Evolutionary conservation across 2,329 filamentous ascomycete genomes (phyloP).

Genomic region (Diaporthe vaccinii): DNA sequence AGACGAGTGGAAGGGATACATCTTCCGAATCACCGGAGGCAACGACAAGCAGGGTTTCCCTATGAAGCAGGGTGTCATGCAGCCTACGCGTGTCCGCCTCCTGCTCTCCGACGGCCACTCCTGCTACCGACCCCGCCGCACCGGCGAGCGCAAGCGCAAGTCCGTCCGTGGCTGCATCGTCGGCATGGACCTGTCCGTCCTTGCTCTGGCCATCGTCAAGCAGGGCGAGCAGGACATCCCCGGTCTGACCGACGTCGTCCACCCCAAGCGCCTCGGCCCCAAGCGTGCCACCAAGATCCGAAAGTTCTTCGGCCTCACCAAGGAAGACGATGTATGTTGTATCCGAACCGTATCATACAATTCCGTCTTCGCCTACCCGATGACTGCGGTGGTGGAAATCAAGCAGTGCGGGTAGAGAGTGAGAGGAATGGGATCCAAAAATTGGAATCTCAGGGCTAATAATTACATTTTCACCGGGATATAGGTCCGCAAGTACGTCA

Average conservation of each 20-base stretch:
- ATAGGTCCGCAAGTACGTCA: slow-evolving; percentile 99
- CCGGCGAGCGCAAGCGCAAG: slow-evolving; percentile 99
- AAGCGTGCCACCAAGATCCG: slow-evolving; percentile 99
- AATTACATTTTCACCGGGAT: slow-evolving; percentile 54
- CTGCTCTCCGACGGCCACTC: slow-evolving; percentile 97
- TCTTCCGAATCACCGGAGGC: slow-evolving; percentile 99
- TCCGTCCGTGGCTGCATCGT: slow-evolving; percentile 99
- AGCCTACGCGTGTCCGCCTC: slow-evolving; percentile 97
- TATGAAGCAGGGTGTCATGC: slow-evolving; percentile 99
- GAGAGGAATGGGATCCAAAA: slow-evolving; percentile 55
- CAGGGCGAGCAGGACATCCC: slow-evolving; percentile 95
- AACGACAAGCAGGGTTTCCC: slow-evolving; percentile 99
- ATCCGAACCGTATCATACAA: slow-evolving; percentile 69
- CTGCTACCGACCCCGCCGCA: slow-evolving; percentile 98
- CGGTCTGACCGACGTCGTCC: slow-evolving; percentile 96
- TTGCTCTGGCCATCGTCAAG: slow-evolving; percentile 97
- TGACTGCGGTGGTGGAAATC: slow-evolving; percentile 58
- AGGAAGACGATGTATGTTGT: slow-evolving; percentile 95
- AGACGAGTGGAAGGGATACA: slow-evolving; percentile 99
- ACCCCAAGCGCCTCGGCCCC: slow-evolving; percentile 99
- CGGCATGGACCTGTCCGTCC: slow-evolving; percentile 92
- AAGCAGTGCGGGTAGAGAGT: slow-evolving; percentile 70
- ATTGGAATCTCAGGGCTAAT: slow-evolving; percentile 50
- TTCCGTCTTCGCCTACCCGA: slow-evolving; percentile 80
- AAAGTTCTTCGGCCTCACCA: slow-evolving; percentile 99